A percentile compares a stretch with the other conserved stretches of the same genome.
These are phyloP conservation scores for Leishmania turanica DNA, from an alignment of 208 protist species.

Conservation along the genomic window DNA sequence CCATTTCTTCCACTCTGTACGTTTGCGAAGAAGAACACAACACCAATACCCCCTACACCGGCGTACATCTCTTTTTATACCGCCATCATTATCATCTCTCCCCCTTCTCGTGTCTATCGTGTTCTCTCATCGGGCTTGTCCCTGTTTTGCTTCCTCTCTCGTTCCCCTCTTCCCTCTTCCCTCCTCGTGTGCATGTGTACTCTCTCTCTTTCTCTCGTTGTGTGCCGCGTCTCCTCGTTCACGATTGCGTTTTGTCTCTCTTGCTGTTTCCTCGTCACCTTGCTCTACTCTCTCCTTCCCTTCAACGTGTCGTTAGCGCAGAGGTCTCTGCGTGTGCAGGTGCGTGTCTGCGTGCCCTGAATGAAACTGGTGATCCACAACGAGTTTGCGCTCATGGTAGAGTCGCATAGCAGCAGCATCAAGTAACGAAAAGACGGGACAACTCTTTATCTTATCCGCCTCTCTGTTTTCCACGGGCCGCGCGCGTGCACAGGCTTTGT, in stretches of 20 bases:
- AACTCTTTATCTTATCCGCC: not conserved
- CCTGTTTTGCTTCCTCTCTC: not conserved
- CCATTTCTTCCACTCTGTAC: not conserved
- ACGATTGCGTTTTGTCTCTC: not conserved
- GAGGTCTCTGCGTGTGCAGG: not conserved
- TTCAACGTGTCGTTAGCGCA: not conserved
- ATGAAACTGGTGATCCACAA: not conserved
- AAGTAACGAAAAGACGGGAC: not conserved
- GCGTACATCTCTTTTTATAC: constrained; percentile 1
- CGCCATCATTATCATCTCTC: not conserved
- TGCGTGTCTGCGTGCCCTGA: not conserved
- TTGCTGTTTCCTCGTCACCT: not conserved
- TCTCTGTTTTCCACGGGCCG: not conserved
- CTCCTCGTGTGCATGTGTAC: not conserved
- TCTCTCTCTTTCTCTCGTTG: no score
- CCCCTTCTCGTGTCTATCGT: not conserved
- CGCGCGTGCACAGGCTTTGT: not conserved
- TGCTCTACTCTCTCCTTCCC: not conserved
- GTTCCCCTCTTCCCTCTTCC: not conserved
- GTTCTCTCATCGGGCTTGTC: not conserved
- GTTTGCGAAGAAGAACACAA: not conserved
- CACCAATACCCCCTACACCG: not conserved
- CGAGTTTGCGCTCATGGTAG: not conserved
- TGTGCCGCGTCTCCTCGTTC: not conserved
- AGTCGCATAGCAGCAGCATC: not conserved